Conservation (phyloP, 2,329 filamentous ascomycete species). For the Neonectria hederae region DNA sequence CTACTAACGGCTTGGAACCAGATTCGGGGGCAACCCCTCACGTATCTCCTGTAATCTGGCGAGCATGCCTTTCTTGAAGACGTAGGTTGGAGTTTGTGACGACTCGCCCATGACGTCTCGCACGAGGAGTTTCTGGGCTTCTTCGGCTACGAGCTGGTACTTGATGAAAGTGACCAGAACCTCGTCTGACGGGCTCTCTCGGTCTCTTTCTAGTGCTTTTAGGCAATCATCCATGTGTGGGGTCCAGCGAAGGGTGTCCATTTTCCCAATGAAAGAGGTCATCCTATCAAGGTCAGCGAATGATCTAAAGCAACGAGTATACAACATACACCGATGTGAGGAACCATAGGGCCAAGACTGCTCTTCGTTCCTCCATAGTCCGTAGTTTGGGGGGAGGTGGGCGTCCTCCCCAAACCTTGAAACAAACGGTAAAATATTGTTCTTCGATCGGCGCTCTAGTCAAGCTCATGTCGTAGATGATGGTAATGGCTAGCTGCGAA, state of each 20-base stretch:
- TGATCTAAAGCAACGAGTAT: neutral
- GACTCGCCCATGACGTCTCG: conserved; percentile 43
- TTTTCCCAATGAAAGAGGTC: conserved; percentile 54
- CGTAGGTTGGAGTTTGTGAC: conserved; percentile 43
- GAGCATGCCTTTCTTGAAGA: conserved; percentile 46
- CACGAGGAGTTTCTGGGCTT: conserved; percentile 46
- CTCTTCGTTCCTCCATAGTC: conserved; percentile 61
- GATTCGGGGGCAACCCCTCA: conserved; percentile 32
- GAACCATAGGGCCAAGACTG: conserved; percentile 58
- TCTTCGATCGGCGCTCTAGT: conserved; percentile 51
- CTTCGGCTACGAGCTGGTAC: conserved; percentile 54
- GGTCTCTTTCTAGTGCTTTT: conserved; percentile 53
- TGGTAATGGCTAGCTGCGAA: conserved; percentile 53
- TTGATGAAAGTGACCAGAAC: conserved; percentile 52
- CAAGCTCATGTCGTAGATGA: conserved; percentile 59
- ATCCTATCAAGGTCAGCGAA: conserved; percentile 40
- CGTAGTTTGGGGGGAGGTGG: conserved; percentile 45
- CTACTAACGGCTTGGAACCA: conserved; percentile 44
- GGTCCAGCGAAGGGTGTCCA: conserved; percentile 66
- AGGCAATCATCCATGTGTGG: conserved; percentile 67
- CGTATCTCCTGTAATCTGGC: conserved; percentile 42
- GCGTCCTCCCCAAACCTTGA: conserved; percentile 47
- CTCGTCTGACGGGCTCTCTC: conserved; percentile 60
- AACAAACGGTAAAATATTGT: conserved; percentile 47
- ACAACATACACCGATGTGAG: conserved; percentile 48